Percentiles rank a stretch among this genome's conserved stretches.
These are phyloP conservation scores for Penicillium rolfsii DNA, from an alignment of 2,329 filamentous ascomycete genomes.

Conservation along the genomic window DNA sequence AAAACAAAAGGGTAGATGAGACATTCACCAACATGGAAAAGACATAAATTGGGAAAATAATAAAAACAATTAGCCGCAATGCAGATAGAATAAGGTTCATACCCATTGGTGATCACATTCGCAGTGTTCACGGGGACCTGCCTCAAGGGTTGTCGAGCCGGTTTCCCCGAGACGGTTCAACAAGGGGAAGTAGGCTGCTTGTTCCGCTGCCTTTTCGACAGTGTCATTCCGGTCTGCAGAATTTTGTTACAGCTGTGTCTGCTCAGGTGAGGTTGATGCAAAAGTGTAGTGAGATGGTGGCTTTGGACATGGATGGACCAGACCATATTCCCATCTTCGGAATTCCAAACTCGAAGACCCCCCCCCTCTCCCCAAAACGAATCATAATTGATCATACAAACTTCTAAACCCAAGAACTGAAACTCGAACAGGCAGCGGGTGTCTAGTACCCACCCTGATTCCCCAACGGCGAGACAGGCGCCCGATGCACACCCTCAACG, in stretches of 20 bases:
- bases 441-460: slow-evolving; percentile 28
- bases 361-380: too few species aligned
- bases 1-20: not conserved
- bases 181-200: slow-evolving; percentile 5
- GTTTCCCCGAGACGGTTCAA: slow-evolving; percentile 1
- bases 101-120: not conserved
- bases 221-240: not conserved
- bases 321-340: not conserved
- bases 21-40: not conserved
- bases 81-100: not conserved
- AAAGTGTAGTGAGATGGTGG: not conserved
- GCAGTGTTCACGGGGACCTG: slow-evolving; percentile 11
- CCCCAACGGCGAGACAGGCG: slow-evolving; percentile 30
- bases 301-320: not conserved
- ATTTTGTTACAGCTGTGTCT: not conserved
- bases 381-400: too few species aligned
- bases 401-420: not conserved
- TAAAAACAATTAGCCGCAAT: slow-evolving; percentile 1
- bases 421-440: not conserved
- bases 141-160: slow-evolving; percentile 4
- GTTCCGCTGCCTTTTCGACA: not conserved
- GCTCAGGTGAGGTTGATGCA: not conserved
- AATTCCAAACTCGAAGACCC: not conserved
- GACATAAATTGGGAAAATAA: not conserved
- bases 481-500: slow-evolving; percentile 27